phyloP scores from a whole-genome alignment of 2,329 filamentous ascomycete species.

The Fusarium irregulare region DNA sequence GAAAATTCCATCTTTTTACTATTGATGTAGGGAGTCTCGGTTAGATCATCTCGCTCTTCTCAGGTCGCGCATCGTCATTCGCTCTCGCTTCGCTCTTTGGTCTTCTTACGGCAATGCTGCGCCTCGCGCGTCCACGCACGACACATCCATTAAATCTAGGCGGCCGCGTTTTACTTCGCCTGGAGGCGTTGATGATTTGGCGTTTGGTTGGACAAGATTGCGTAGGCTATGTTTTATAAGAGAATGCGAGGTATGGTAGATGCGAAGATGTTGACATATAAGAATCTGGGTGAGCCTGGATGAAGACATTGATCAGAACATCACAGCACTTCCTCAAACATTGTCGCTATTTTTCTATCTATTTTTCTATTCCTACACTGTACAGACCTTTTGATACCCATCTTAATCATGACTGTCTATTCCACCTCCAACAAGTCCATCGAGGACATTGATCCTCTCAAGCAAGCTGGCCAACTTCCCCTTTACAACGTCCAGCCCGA shows the following conservation, averaged over 20 bases:
- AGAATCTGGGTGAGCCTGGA: conserved; percentile 2
- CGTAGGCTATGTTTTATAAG: conserved; percentile 14
- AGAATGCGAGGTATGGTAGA: conserved; percentile 22
- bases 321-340: background rate
- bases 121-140: conserved; percentile 19
- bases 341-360: no score
- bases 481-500: conserved; percentile 32
- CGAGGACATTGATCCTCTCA: conserved; percentile 37
- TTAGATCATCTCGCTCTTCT: background rate
- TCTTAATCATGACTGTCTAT: conserved; percentile 28
- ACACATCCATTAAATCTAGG: conserved; percentile 10
- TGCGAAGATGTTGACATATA: conserved; percentile 29
- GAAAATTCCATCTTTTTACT: background rate
- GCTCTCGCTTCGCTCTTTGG: background rate
- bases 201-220: conserved; percentile 8
- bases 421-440: conserved; percentile 29
- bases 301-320: background rate
- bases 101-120: background rate
- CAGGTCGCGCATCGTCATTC: background rate
- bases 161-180: conserved; percentile 20
- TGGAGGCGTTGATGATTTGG: background rate
- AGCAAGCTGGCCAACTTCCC: conserved; percentile 41
- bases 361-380: background rate
- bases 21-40: rapidly evolving
- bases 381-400: background rate